Conservation (phyloP, 306 rosid genomes). For the Oxytropis ochrocephala region DNA sequence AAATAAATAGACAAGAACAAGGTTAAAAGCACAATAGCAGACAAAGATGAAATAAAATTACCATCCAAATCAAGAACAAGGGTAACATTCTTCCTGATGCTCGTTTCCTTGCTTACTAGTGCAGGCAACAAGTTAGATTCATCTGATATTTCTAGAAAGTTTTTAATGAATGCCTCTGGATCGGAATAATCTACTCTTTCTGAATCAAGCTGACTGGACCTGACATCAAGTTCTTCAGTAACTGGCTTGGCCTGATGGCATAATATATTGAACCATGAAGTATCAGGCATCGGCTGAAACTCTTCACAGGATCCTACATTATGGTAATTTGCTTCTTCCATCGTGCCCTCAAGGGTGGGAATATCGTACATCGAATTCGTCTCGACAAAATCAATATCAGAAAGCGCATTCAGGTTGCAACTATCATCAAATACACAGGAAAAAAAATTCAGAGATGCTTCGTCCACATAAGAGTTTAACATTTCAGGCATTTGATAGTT, state of each 20-base stretch:
- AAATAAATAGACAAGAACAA: no score
- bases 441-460: slow-evolving; percentile 36
- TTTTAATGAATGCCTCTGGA: slow-evolving; percentile 62
- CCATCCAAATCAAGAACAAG: slow-evolving; percentile 97
- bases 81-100: slow-evolving; percentile 47
- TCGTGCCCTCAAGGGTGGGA: slow-evolving; percentile 45
- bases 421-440: slow-evolving; percentile 34
- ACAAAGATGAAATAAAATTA: slow-evolving; percentile 21
- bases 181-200: slow-evolving; percentile 56
- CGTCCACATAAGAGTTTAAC: slow-evolving; percentile 51
- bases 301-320: slow-evolving; percentile 40
- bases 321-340: slow-evolving; percentile 23
- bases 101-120: slow-evolving; percentile 44
- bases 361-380: slow-evolving; percentile 37
- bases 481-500: slow-evolving; percentile 34
- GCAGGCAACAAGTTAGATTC: slow-evolving; percentile 52
- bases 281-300: slow-evolving; percentile 26
- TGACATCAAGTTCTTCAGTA: slow-evolving; percentile 35
- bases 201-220: slow-evolving; percentile 29
- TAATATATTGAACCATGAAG: slow-evolving; percentile 38
- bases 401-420: slow-evolving; percentile 27
- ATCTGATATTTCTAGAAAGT: slow-evolving; percentile 48
- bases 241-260: slow-evolving; percentile 48
- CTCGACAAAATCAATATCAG: slow-evolving; percentile 36
- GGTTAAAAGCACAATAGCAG: background rate